phyloP scores from a whole-genome alignment of 768 basidiomycete species.

The Calocera cornea region DNA sequence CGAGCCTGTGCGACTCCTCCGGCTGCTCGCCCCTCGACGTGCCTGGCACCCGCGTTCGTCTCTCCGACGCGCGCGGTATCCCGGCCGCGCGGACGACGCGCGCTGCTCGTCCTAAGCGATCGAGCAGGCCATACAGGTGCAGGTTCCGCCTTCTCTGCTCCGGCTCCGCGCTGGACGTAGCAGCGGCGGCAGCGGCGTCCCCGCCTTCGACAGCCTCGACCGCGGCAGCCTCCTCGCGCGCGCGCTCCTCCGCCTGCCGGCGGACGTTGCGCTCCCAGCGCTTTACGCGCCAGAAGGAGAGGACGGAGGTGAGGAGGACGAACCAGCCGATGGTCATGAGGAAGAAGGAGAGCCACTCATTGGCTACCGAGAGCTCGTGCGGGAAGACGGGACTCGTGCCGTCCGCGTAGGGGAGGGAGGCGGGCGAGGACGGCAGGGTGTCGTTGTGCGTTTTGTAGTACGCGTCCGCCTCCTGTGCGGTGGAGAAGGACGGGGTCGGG shows the following conservation, averaged over 20 bases:
- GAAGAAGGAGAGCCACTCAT: conserved; percentile 82
- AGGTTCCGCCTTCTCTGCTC: not conserved
- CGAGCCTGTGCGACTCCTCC: not conserved
- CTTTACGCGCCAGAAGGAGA: conserved; percentile 74
- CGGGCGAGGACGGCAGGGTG: conserved; percentile 2
- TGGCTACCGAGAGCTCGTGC: conserved; percentile 27
- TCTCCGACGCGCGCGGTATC: too few relatives aligned
- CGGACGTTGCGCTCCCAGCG: conserved; percentile 69
- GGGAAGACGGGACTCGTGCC: conserved; percentile 2
- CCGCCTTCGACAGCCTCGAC: not conserved
- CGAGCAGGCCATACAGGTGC: not conserved
- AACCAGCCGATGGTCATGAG: conserved; percentile 94
- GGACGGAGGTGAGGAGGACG: conserved; percentile 66
- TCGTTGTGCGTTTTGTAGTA: conserved; percentile 8
- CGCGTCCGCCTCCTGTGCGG: conserved; percentile 10
- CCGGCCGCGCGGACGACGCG: not conserved
- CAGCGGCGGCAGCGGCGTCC: not conserved
- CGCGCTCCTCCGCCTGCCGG: conserved; percentile 15
- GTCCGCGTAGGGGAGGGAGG: conserved; percentile 23
- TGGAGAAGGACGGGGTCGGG: conserved; percentile 11
- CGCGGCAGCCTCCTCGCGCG: not conserved
- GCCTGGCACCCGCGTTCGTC: not conserved
- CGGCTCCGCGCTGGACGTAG: not conserved
- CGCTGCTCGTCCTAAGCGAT: not conserved
- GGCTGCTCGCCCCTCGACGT: not conserved